Conservation (phyloP, 176 grass and related monocot species). For the Hordeum marinum region DNA sequence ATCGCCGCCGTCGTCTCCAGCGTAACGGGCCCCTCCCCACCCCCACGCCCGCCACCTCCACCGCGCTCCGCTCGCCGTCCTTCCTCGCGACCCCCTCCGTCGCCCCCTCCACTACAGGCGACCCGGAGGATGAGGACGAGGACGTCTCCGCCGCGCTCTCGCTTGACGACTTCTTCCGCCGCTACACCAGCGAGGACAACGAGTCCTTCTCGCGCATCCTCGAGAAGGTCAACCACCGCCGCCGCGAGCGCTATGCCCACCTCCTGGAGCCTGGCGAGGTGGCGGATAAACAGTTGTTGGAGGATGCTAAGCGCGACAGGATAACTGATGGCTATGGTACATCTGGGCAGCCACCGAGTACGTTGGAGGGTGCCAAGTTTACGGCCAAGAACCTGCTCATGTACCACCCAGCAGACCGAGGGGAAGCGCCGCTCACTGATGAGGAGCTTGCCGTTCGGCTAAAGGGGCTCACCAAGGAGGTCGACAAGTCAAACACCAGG, state of each 20-base stretch:
- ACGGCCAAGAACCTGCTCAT: constrained; percentile 90
- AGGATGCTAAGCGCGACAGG: constrained; percentile 63
- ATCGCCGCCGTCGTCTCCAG: constrained; percentile 39
- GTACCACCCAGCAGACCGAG: constrained; percentile 76
- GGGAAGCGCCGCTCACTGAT: constrained; percentile 56
- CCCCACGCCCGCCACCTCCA: constrained; percentile 55
- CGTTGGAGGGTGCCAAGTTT: constrained; percentile 67
- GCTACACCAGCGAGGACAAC: constrained; percentile 95
- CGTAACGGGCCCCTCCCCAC: constrained; percentile 24
- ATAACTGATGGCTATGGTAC: constrained; percentile 93
- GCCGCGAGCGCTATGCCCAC: constrained; percentile 70
- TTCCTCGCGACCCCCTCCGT: constrained; percentile 47
- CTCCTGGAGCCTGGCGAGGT: constrained; percentile 52
- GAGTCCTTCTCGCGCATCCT: constrained; percentile 88
- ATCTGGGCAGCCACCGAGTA: constrained; percentile 67
- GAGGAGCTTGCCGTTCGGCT: constrained; percentile 74
- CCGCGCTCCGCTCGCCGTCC: constrained; percentile 56
- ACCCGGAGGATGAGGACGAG: constrained; percentile 21
- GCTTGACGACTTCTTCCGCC: constrained; percentile 67
- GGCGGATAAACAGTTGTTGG: constrained; percentile 7
- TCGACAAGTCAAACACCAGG: constrained; percentile 64
- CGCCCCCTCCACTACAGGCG: background rate
- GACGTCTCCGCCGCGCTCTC: constrained; percentile 54
- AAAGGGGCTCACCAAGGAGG: constrained; percentile 79
- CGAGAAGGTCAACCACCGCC: constrained; percentile 80